Evolutionary conservation across 257 asterid genomes (phyloP).

Genomic region (Solanum raphanifolium): DNA sequence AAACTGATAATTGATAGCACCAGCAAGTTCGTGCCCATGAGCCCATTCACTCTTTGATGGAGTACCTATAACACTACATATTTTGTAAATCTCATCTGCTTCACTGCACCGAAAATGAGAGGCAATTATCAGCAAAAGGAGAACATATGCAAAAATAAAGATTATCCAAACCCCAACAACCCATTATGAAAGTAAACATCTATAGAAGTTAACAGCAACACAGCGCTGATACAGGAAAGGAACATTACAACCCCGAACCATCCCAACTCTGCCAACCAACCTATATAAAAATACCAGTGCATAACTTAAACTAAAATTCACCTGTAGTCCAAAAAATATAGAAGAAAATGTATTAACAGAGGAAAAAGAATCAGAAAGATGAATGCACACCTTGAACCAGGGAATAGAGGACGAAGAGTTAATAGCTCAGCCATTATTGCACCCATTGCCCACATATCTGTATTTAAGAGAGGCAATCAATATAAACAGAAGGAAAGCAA

Average conservation of each 20-base stretch:
- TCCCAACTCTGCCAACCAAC: not conserved
- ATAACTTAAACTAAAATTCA: not conserved
- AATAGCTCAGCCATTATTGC: conserved; percentile 90
- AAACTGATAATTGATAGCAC: conserved; percentile 46
- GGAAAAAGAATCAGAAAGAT: not conserved
- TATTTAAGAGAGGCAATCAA: not conserved
- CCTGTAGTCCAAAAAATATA: not conserved
- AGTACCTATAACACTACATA: conserved; percentile 75
- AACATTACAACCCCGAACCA: not conserved
- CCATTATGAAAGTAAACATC: not conserved
- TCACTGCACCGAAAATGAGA: conserved; percentile 38
- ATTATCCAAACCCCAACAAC: not conserved
- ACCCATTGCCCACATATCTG: conserved; percentile 99
- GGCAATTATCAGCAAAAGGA: conserved; percentile 4
- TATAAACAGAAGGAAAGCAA: not conserved
- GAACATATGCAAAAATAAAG: not conserved
- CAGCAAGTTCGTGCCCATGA: conserved; percentile 60
- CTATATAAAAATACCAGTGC: not conserved
- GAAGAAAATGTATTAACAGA: not conserved
- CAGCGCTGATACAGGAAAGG: not conserved
- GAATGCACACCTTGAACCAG: conserved; percentile 65
- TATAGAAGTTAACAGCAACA: not conserved
- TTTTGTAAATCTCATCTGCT: conserved; percentile 87
- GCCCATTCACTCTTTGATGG: conserved; percentile 64
- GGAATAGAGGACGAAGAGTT: conserved; percentile 83